Conservation (phyloP, 1,284 basidiomycete genomes). For the Microbotryomycetes sp. region DNA sequence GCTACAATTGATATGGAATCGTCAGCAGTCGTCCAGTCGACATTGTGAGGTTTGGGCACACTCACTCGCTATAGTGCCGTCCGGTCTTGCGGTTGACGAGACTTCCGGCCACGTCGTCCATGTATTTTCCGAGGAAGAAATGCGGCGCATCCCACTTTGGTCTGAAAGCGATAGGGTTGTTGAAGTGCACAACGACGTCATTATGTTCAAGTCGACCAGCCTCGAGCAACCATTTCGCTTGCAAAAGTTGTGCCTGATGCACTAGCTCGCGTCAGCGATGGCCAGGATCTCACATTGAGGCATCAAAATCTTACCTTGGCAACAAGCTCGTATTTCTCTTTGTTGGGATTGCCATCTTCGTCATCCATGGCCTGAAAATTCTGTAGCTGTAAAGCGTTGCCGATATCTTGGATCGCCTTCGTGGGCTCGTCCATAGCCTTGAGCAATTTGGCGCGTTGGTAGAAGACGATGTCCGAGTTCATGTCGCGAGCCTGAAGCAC, state of each 20-base stretch:
- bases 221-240: slow-evolving; percentile 88
- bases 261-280: slow-evolving; percentile 9
- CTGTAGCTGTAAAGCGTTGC: slow-evolving; percentile 58
- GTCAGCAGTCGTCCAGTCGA: neutral
- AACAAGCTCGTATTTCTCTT: slow-evolving; percentile 49
- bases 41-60: neutral
- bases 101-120: slow-evolving; percentile 51
- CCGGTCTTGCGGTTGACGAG: neutral
- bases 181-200: slow-evolving; percentile 51
- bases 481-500: slow-evolving; percentile 81
- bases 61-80: slow-evolving; percentile 10
- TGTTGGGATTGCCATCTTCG: slow-evolving; percentile 50
- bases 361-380: slow-evolving; percentile 1
- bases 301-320: neutral
- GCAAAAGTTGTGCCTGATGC: slow-evolving; percentile 70
- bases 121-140: slow-evolving; percentile 80
- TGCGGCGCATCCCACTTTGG: slow-evolving; percentile 75
- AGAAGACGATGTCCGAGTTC: slow-evolving; percentile 70
- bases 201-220: slow-evolving; percentile 71
- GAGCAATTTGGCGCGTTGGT: slow-evolving; percentile 85
- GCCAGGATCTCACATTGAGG: neutral
- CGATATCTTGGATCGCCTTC: slow-evolving; percentile 81
- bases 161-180: neutral
- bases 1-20: neutral
- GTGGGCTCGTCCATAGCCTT: slow-evolving; percentile 74